These are phyloP conservation scores for Solanum pennellii DNA, from an alignment of 257 asterid genomes.

Conservation along the genomic window DNA sequence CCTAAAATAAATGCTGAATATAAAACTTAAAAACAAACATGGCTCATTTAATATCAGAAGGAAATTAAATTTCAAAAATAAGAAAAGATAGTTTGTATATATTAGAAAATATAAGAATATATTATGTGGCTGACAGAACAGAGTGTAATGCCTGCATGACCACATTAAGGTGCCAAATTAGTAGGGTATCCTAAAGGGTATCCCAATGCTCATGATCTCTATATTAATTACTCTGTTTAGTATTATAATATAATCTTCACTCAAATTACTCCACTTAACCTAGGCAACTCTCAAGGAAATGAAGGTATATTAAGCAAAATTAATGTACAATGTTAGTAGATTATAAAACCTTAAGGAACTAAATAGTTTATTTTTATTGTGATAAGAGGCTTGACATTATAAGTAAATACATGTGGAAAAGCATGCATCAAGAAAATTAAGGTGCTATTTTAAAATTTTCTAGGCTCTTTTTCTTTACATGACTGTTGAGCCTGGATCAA, in stretches of 20 bases:
- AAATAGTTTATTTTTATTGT: neutral
- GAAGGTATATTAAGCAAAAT: neutral
- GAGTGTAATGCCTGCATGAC: neutral
- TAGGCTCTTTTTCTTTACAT: neutral
- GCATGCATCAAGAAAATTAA: neutral
- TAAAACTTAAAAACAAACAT: neutral
- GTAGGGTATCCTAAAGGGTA: neutral
- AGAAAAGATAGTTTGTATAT: neutral
- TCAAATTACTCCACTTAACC: neutral
- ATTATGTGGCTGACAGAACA: neutral
- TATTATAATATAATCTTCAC: neutral
- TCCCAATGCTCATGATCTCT: neutral
- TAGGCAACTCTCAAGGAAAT: neutral
- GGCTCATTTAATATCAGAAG: neutral
- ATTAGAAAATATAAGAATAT: neutral
- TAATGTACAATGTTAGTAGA: neutral
- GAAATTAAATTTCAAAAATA: neutral
- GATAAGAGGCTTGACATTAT: neutral
- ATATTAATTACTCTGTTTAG: neutral
- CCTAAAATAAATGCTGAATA: neutral
- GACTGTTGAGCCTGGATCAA: fast-evolving
- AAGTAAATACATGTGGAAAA: neutral
- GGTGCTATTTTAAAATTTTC: neutral
- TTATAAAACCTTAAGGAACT: neutral
- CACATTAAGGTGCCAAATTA: neutral